A percentile compares a stretch with the other conserved stretches of the same genome.
phyloP scores from a whole-genome alignment of 2,329 filamentous ascomycete species.

The Alternaria panax region DNA sequence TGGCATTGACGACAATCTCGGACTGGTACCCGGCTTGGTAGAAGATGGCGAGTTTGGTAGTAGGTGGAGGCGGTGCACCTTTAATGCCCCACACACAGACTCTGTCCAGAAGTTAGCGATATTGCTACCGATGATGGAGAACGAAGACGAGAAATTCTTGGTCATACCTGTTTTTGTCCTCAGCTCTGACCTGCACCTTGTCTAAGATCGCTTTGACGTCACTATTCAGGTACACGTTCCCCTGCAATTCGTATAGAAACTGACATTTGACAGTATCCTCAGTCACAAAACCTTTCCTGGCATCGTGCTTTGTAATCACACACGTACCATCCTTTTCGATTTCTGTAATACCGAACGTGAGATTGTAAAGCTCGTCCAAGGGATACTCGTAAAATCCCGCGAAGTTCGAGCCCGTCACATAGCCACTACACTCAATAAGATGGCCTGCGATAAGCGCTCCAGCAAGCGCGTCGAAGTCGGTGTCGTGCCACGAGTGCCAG shows the following conservation, averaged over 20 bases:
- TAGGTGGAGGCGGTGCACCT: slow-evolving; percentile 51
- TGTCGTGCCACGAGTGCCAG: slow-evolving; percentile 62
- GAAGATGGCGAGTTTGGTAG: slow-evolving; percentile 53
- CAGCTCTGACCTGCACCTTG: slow-evolving; percentile 42
- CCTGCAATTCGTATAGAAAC: slow-evolving; percentile 58
- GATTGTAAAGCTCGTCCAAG: slow-evolving; percentile 53
- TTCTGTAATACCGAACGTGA: slow-evolving; percentile 60
- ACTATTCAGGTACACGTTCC: slow-evolving; percentile 55
- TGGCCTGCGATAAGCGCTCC: slow-evolving; percentile 54
- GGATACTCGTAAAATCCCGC: slow-evolving; percentile 59
- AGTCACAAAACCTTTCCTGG: slow-evolving; percentile 49
- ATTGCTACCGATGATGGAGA: too few species aligned
- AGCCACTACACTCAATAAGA: slow-evolving; percentile 56
- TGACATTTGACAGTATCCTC: slow-evolving; percentile 50
- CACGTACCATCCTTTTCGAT: slow-evolving; percentile 56
- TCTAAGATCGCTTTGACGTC: slow-evolving; percentile 55
- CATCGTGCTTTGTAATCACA: slow-evolving; percentile 59
- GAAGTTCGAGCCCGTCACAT: slow-evolving; percentile 64
- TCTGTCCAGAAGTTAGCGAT: slow-evolving; percentile 8
- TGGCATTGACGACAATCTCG: slow-evolving; percentile 47
- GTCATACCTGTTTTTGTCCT: slow-evolving; percentile 44
- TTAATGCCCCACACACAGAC: slow-evolving; percentile 50
- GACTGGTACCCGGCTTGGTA: slow-evolving; percentile 51
- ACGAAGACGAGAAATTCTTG: neutral
- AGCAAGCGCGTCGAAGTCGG: slow-evolving; percentile 59